Evolutionary conservation across 441 rosid genomes (phyloP).

Genomic region (Sinapis alba): DNA sequence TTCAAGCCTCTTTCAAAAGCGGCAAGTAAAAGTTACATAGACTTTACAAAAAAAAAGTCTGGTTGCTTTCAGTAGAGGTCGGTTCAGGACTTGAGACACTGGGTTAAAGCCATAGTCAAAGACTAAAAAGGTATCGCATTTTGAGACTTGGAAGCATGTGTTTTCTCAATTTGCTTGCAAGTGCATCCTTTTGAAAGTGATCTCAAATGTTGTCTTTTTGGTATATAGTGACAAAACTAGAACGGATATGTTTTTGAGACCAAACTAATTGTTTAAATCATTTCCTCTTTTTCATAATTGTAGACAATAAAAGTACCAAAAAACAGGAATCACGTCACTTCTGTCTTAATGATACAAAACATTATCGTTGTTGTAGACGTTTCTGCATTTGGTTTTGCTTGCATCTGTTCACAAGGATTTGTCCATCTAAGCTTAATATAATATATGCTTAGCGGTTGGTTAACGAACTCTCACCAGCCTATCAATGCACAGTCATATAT

Average conservation of each 20-base stretch:
- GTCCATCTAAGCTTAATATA: not conserved
- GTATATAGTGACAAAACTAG: slow-evolving; percentile 27
- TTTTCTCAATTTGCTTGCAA: slow-evolving; percentile 40
- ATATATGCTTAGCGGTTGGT: not conserved
- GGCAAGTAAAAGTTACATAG: slow-evolving; percentile 27
- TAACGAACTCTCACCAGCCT: not conserved
- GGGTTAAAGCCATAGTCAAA: slow-evolving; percentile 20
- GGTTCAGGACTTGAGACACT: slow-evolving; percentile 12
- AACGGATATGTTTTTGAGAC: slow-evolving; percentile 24
- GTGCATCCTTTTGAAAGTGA: slow-evolving; percentile 20
- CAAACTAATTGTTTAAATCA: slow-evolving; percentile 16
- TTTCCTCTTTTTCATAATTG: not conserved
- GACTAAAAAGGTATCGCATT: slow-evolving; percentile 19
- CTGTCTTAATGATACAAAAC: not conserved
- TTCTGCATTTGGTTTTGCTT: not conserved
- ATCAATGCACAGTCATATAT: not conserved
- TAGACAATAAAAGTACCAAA: not conserved
- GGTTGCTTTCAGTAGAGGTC: slow-evolving; percentile 19
- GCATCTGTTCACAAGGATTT: not conserved
- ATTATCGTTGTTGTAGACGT: not conserved
- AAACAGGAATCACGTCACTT: not conserved
- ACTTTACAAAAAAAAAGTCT: not conserved
- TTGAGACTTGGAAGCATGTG: slow-evolving; percentile 34
- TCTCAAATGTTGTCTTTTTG: slow-evolving; percentile 17
- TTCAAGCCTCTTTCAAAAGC: slow-evolving; percentile 35